Percentiles rank a stretch among this genome's conserved stretches.
phyloP scores from a whole-genome alignment of 2,329 filamentous ascomycete species.

The Alternaria conjuncta region DNA sequence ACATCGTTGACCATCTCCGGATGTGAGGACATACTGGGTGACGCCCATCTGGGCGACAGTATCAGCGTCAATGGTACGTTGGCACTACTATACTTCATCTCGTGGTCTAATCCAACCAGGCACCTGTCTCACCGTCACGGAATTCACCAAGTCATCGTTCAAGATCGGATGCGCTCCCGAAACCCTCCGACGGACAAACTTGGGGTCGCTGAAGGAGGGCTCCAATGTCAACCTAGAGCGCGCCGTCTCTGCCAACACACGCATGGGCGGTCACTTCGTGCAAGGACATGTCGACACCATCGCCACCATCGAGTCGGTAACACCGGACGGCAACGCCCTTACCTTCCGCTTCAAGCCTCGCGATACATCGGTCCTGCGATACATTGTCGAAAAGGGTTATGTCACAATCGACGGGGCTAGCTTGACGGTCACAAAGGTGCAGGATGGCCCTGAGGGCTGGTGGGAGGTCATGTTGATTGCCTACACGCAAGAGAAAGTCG shows the following conservation, averaged over 20 bases:
- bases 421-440: conserved; percentile 85
- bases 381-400: conserved; percentile 96
- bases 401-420: conserved; percentile 94
- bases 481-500: conserved; percentile 93
- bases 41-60: conserved; percentile 87
- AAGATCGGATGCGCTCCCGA: conserved; percentile 94
- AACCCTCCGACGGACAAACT: conserved; percentile 92
- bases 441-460: conserved; percentile 81
- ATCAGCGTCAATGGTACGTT: conserved; percentile 84
- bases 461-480: conserved; percentile 96
- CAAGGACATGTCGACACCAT: conserved; percentile 96
- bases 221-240: conserved; percentile 90
- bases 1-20: conserved; percentile 88
- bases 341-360: conserved; percentile 82
- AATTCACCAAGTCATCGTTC: conserved; percentile 70
- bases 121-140: conserved; percentile 92
- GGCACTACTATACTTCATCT: too few relatives aligned
- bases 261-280: conserved; percentile 98
- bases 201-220: conserved; percentile 72
- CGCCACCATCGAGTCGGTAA: conserved; percentile 74
- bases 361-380: conserved; percentile 73
- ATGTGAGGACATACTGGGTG: conserved; percentile 75
- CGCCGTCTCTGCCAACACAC: conserved; percentile 86
- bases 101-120: conserved; percentile 46
- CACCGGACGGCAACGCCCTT: conserved; percentile 85